Percentiles rank a stretch among this genome's conserved stretches.
Conservation (phyloP, 2,329 filamentous ascomycete species). For the Ilyonectria mors-panacis region DNA sequence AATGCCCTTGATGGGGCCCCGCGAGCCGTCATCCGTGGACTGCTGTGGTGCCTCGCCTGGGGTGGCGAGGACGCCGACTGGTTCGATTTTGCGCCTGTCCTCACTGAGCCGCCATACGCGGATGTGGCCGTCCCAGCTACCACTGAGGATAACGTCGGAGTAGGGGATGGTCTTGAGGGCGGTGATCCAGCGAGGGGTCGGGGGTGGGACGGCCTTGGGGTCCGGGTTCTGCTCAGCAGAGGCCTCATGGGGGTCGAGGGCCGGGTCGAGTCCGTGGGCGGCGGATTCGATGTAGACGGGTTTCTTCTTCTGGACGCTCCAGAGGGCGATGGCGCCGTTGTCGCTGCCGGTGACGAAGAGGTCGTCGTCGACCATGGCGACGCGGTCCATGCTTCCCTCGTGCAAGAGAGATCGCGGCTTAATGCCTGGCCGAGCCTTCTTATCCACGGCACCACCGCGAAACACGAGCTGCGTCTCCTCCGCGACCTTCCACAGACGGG, state of each 20-base stretch:
- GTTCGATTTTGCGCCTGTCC: slow-evolving; percentile 85
- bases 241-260: slow-evolving; percentile 76
- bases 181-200: slow-evolving; percentile 90
- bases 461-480: slow-evolving; percentile 98
- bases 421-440: slow-evolving; percentile 60
- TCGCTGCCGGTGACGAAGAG: slow-evolving; percentile 95
- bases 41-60: slow-evolving; percentile 39
- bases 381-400: slow-evolving; percentile 91
- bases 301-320: slow-evolving; percentile 96
- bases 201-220: slow-evolving; percentile 70
- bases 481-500: slow-evolving; percentile 94
- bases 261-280: slow-evolving; percentile 88
- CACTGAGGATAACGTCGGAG: slow-evolving; percentile 89
- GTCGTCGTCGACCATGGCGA: slow-evolving; percentile 90
- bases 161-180: slow-evolving; percentile 89
- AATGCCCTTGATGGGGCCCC: slow-evolving; percentile 74
- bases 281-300: slow-evolving; percentile 84
- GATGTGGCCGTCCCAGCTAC: slow-evolving; percentile 91
- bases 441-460: slow-evolving; percentile 81
- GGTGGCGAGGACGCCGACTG: slow-evolving; percentile 76
- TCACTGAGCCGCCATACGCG: slow-evolving; percentile 88
- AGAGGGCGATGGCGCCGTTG: slow-evolving; percentile 88
- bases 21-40: slow-evolving; percentile 50
- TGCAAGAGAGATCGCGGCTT: slow-evolving; percentile 70
- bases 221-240: slow-evolving; percentile 80